These are phyloP conservation scores for Toxicodendron radicans DNA, from an alignment of 345 rosid species.

Conservation along the genomic window DNA sequence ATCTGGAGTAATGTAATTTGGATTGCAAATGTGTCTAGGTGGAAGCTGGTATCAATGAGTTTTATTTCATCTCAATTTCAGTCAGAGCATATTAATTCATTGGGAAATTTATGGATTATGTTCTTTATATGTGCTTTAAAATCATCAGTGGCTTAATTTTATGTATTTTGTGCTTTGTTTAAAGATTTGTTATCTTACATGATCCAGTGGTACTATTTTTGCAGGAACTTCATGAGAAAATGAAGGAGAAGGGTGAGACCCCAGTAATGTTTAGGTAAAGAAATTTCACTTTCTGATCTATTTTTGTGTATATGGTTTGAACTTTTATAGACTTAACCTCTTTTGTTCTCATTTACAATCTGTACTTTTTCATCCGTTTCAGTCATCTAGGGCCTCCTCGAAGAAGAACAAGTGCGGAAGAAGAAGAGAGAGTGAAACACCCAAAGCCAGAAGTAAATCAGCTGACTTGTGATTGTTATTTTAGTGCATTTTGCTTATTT, in stretches of 20 bases:
- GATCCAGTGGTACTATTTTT: constrained; percentile 4
- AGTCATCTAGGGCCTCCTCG: constrained; percentile 91
- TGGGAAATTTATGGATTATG: not conserved
- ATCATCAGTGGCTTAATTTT: not conserved
- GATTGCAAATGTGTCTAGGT: constrained; percentile 3
- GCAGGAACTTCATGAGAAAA: constrained; percentile 89
- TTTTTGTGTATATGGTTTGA: constrained; percentile 6
- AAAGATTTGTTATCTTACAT: constrained; percentile 19
- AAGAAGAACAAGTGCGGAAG: constrained; percentile 77
- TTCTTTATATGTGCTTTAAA: not conserved
- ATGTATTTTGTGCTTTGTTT: constrained; percentile 7
- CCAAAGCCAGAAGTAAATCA: constrained; percentile 80
- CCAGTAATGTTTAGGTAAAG: constrained; percentile 96
- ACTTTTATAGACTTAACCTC: constrained; percentile 17
- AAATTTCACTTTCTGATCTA: constrained; percentile 6
- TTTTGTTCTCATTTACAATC: constrained; percentile 24
- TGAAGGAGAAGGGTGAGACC: constrained; percentile 92
- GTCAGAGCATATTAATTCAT: not conserved
- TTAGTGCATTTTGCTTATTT: constrained; percentile 13
- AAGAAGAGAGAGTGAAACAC: constrained; percentile 77
- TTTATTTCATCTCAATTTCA: not conserved
- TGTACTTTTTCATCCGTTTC: constrained; percentile 37
- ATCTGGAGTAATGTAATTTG: not conserved
- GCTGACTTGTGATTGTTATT: constrained; percentile 20
- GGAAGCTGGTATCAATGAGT: constrained; percentile 1